A percentile compares a stretch with the other conserved stretches of the same genome.
Conservation (phyloP, 495 filamentous ascomycete genomes). For the Haplographium delicatum region DNA sequence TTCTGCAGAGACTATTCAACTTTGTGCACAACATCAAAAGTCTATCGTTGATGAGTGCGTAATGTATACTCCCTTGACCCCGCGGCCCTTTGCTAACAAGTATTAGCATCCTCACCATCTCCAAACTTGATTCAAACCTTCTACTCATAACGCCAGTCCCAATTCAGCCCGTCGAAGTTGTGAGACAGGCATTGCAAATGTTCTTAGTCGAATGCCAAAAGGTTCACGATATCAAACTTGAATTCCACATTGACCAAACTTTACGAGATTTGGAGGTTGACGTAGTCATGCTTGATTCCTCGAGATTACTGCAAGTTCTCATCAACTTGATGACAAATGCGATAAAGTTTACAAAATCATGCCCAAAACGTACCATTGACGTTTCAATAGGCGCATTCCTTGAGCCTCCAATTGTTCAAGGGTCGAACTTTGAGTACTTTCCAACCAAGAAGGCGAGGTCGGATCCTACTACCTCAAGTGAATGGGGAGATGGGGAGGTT, state of each 20-base stretch:
- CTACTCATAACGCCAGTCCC: slow-evolving; percentile 71
- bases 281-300: slow-evolving; percentile 74
- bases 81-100: slow-evolving; percentile 5
- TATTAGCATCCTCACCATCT: slow-evolving; percentile 61
- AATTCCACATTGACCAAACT: slow-evolving; percentile 59
- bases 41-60: slow-evolving; percentile 54
- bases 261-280: slow-evolving; percentile 57
- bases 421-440: slow-evolving; percentile 41
- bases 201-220: slow-evolving; percentile 69
- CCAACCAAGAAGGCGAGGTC: slow-evolving; percentile 42
- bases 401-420: slow-evolving; percentile 39
- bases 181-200: slow-evolving; percentile 67
- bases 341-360: slow-evolving; percentile 69
- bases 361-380: slow-evolving; percentile 49
- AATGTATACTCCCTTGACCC: no score
- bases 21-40: slow-evolving; percentile 79
- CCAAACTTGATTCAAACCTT: slow-evolving; percentile 78
- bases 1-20: slow-evolving; percentile 73
- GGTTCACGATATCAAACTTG: slow-evolving; percentile 61
- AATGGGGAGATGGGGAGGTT: slow-evolving; percentile 53
- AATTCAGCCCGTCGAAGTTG: slow-evolving; percentile 60
- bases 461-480: slow-evolving; percentile 46
- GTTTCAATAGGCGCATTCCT: slow-evolving; percentile 63
- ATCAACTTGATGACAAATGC: slow-evolving; percentile 75
- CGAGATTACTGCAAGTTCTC: slow-evolving; percentile 68